Evolutionary conservation across 1,284 basidiomycete species (phyloP), one percentile per base, ranked within the genome.

Genomic region (Trametes sp.): DNA sequence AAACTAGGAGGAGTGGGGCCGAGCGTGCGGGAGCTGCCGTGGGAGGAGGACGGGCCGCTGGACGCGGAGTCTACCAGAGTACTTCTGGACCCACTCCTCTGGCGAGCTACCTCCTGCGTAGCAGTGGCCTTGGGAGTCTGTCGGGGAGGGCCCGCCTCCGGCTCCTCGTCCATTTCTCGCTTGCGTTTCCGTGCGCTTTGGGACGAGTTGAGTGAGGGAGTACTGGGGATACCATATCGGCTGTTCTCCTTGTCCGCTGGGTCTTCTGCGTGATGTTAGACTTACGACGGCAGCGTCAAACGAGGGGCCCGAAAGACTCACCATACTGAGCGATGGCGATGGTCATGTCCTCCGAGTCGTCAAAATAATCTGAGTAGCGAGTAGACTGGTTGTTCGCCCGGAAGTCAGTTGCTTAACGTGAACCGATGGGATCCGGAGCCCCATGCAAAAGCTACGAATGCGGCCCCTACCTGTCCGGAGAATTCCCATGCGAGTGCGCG

Each of bases 81-180:
- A n/a, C 31, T 55, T 13, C 41, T 57, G 7, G 55, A 54, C 14
- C 48, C 58, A 16, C 62, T 46, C 24, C 35, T 21, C 1, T 54
- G 38, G 23, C 9, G 4, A 21, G 26, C 28, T 10, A 16, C 8
- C n/a, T 54, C 41, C 10, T 45, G 53, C 1, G 41, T 54, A 11
- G 6, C 31, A n/a, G n/a, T n/a, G 26, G 29, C 10, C 19, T 42
- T 42, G 53, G 36, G 3, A 46, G 31, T 29, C 31, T 56, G 44
- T 38, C 42, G 41, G 7, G 28, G n/a, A 14, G 36, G 19, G 4
- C 35, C 45, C 54, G 56, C 48, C 14, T 44, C 9, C 44, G 54
- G 7, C 36, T 31, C 51, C 19, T 54, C 51, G 16, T 57, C 26
- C 24, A n/a, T 11, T 0, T 8, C 28, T 11, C 60, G 64, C 26